These are phyloP conservation scores for Nicotiana attenuata DNA, from an alignment of 257 asterid species.

Conservation along the genomic window DNA sequence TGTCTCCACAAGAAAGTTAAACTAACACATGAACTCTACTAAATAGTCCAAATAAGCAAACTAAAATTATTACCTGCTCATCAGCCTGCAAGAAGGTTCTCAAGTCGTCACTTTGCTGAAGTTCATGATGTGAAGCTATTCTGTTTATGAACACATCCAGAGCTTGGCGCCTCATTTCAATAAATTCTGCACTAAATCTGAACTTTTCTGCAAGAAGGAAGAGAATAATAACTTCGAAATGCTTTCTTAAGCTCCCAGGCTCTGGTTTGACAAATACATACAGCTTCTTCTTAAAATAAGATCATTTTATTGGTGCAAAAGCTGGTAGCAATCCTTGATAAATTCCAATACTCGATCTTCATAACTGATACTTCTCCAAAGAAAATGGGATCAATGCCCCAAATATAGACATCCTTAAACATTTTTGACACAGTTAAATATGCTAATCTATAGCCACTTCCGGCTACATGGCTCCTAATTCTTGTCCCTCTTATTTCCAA, in stretches of 20 bases:
- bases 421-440: neutral
- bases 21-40: neutral
- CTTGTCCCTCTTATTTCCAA: neutral
- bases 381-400: neutral
- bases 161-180: constrained; percentile 97
- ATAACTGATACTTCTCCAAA: neutral
- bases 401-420: neutral
- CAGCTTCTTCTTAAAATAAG: neutral
- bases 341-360: neutral
- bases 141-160: constrained; percentile 83
- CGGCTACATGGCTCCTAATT: neutral
- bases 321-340: neutral
- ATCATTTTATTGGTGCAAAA: neutral
- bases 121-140: constrained; percentile 81
- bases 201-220: constrained; percentile 61
- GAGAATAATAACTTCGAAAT: constrained; percentile 17
- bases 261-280: neutral
- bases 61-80: constrained; percentile 62
- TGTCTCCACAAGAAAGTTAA: neutral
- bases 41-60: neutral
- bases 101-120: constrained; percentile 79
- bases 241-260: neutral
- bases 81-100: constrained; percentile 89
- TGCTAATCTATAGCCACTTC: neutral
- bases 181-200: constrained; percentile 90